Evolutionary conservation across 2,329 filamentous ascomycete genomes (phyloP).

Genomic region (Aspergillus sp.): DNA sequence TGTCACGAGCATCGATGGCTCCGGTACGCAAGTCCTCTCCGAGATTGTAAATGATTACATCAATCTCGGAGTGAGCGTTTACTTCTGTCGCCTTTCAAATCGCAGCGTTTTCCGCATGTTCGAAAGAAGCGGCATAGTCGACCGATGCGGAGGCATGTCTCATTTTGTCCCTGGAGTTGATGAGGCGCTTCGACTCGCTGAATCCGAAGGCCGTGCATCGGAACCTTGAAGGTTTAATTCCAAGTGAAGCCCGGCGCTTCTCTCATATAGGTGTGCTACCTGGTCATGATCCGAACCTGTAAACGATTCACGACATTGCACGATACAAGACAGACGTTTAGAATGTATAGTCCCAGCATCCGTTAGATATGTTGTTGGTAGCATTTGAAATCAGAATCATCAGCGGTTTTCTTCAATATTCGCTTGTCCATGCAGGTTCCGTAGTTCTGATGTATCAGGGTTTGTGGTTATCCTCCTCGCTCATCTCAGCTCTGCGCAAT

Average conservation of each 20-base stretch:
- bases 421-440: background rate
- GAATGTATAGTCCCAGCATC: constrained; percentile 1
- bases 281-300: background rate
- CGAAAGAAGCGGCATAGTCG: constrained; percentile 78
- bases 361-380: background rate
- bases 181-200: constrained; percentile 78
- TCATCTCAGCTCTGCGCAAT: constrained; percentile 30
- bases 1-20: constrained; percentile 92
- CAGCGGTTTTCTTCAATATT: background rate
- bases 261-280: background rate
- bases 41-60: constrained; percentile 85
- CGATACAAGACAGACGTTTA: constrained; percentile 1
- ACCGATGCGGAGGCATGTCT: constrained; percentile 71
- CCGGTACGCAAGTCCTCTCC: constrained; percentile 83
- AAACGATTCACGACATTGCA: constrained; percentile 1
- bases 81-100: constrained; percentile 56
- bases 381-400: background rate
- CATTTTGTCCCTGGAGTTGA: constrained; percentile 83
- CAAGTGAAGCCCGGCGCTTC: background rate
- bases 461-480: constrained; percentile 10
- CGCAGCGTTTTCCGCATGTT: constrained; percentile 71
- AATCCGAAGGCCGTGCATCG: constrained; percentile 62
- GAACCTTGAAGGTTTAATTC: constrained; percentile 27
- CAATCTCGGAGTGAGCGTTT: constrained; percentile 66
- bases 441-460: background rate